Conservation (phyloP, 2,329 filamentous ascomycete species). For the Pseudocercospora musae region DNA sequence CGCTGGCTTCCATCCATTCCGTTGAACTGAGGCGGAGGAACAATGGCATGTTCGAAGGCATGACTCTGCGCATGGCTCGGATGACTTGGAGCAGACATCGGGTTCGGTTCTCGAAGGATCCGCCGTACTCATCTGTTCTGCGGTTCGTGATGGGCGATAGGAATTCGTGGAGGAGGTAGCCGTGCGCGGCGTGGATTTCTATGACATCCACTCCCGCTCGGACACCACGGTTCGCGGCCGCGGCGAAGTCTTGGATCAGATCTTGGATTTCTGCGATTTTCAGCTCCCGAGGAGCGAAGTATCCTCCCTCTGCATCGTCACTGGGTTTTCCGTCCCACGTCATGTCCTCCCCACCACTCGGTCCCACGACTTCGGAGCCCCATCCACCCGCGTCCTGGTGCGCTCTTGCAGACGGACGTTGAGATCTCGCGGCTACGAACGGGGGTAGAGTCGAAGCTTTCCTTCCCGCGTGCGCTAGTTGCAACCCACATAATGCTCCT, state of each 20-base stretch:
- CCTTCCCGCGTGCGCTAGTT: slow-evolving; percentile 75
- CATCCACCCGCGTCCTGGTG: slow-evolving; percentile 48
- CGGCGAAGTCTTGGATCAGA: slow-evolving; percentile 61
- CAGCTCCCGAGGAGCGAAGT: slow-evolving; percentile 48
- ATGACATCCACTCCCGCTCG: slow-evolving; percentile 70
- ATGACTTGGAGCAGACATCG: slow-evolving; percentile 63
- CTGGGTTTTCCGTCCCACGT: slow-evolving; percentile 38
- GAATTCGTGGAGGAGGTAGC: slow-evolving; percentile 71
- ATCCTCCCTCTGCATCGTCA: slow-evolving; percentile 33
- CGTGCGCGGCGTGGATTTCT: slow-evolving; percentile 77
- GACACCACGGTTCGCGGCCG: slow-evolving; percentile 54
- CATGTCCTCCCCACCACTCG: slow-evolving; percentile 47
- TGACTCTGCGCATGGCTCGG: slow-evolving; percentile 52
- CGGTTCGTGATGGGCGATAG: slow-evolving; percentile 65
- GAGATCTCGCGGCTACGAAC: slow-evolving; percentile 51
- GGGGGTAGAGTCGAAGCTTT: slow-evolving; percentile 57
- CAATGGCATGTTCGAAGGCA: slow-evolving; percentile 65
- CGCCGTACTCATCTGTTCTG: slow-evolving; percentile 65
- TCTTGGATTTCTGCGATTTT: slow-evolving; percentile 63
- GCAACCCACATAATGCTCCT: slow-evolving; percentile 69
- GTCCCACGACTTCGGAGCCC: slow-evolving; percentile 50
- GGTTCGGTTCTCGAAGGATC: slow-evolving; percentile 67
- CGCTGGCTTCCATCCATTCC: slow-evolving; percentile 68
- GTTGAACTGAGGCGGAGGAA: slow-evolving; percentile 69
- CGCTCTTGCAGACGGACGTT: slow-evolving; percentile 51